Evolutionary conservation across 768 basidiomycete genomes (phyloP), one percentile per base, ranked within the genome.

Genomic region (Rubroboletus satanas): DNA sequence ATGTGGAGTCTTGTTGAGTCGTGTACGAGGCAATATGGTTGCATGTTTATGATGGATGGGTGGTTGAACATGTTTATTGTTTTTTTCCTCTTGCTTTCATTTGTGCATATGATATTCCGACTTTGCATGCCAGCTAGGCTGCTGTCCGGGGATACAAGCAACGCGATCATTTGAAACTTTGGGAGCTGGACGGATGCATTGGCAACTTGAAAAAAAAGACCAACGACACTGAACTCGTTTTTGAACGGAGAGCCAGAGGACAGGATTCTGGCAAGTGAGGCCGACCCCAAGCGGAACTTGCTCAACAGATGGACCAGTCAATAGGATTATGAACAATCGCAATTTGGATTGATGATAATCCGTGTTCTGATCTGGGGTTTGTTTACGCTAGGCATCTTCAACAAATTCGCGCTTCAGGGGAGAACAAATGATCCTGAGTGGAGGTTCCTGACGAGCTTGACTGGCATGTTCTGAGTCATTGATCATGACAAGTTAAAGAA

Each of bases 41-140:
- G 23, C 18, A 23, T n/a, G 29, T 10, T 33, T 44, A 36, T 32
- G 39, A 18, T 49, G 21, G 32, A 18, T 23, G n/a, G 5, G 26
- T 29, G 15, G 33, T 36, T 44, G 11, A 44, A n/a, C 3, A 9
- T 51, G 36, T 33, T 42, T 12, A 43, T 42, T 33, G 4, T 18
- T 39, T 18, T 57, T 18, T 57, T 29, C 42, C 21, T 55, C 10
- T 35, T 36, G 26, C 41, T 46, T 46, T 56, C 31, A 28, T 47
- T 35, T 62, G 51, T 42, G 39, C 8, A 58, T 52, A 38, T 43
- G 18, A 38, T 21, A 37, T 9, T 39, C 17, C 4, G n/a, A n/a
- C 6, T 36, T 46, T 29, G 12, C 6, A 38, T n/a, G 18, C 5
- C 37, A 39, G n/a, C 21, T 46, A n/a, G 31, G 32, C 21, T 8